Percentiles rank a stretch among this genome's conserved stretches.
Conservation (phyloP, 2,329 filamentous ascomycete species). For the Penicillium corylophilum region DNA sequence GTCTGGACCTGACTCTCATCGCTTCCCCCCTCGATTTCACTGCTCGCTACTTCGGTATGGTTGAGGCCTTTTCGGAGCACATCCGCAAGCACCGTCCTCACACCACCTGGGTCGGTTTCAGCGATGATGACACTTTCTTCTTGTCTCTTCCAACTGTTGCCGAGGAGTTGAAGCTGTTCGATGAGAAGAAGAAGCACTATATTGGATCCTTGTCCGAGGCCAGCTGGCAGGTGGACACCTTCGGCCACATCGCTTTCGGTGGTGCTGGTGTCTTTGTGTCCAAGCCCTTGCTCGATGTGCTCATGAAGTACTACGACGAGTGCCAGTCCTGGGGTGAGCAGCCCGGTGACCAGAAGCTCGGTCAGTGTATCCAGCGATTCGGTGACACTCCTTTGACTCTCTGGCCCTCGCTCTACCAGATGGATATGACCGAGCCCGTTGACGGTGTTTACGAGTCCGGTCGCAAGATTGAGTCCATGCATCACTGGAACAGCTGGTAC, state of each 20-base stretch:
- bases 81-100: conserved; percentile 41
- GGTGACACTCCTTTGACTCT: conserved; percentile 40
- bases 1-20: conserved; percentile 41
- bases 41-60: conserved; percentile 45
- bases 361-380: conserved; percentile 44
- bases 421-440: conserved; percentile 44
- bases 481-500: conserved; percentile 49
- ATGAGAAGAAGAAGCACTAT: conserved; percentile 43
- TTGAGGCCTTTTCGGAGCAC: conserved; percentile 40
- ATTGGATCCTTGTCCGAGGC: conserved; percentile 46
- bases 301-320: conserved; percentile 41
- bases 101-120: conserved; percentile 44
- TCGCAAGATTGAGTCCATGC: conserved; percentile 43
- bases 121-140: conserved; percentile 48
- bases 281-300: conserved; percentile 38
- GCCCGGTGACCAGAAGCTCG: conserved; percentile 46
- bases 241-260: conserved; percentile 46
- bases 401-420: conserved; percentile 46
- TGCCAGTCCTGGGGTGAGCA: conserved; percentile 45
- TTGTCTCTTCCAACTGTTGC: conserved; percentile 40
- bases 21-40: conserved; percentile 43
- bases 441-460: conserved; percentile 47
- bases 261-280: conserved; percentile 48
- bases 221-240: conserved; percentile 45
- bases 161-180: conserved; percentile 40